Evolutionary conservation across 495 filamentous ascomycete species (phyloP).

Genomic region (Hypomontagnella submonticulosa): DNA sequence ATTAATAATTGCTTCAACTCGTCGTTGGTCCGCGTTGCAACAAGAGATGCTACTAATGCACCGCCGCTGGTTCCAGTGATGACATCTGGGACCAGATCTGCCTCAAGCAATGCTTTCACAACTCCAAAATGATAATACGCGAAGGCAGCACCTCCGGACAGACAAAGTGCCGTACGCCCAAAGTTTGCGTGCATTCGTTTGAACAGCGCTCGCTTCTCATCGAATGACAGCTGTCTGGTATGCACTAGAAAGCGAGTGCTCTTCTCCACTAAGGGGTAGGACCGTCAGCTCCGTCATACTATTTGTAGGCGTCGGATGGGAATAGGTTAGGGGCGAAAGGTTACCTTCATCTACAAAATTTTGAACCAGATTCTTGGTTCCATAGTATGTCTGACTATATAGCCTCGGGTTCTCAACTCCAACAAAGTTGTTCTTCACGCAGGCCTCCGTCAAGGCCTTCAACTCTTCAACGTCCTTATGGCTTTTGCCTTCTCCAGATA

Average conservation of each 20-base stretch:
- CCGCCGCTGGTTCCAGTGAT: constrained; percentile 97
- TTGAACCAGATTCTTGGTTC: constrained; percentile 93
- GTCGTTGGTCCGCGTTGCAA: constrained; percentile 89
- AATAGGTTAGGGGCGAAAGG: constrained; percentile 41
- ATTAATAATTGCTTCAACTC: constrained; percentile 87
- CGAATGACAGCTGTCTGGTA: constrained; percentile 70
- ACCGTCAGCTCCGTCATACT: constrained; percentile 20
- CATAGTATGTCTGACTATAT: constrained; percentile 96
- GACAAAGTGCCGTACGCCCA: constrained; percentile 89
- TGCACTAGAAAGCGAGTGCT: constrained; percentile 74
- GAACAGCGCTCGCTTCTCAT: constrained; percentile 85
- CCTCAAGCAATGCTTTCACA: constrained; percentile 88
- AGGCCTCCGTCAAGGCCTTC: constrained; percentile 80
- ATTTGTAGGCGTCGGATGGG: neutral
- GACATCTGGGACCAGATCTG: constrained; percentile 85
- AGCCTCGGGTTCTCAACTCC: constrained; percentile 94
- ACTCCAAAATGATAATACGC: constrained; percentile 98
- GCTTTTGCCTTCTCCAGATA: constrained; percentile 34
- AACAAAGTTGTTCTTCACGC: constrained; percentile 96
- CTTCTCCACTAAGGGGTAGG: constrained; percentile 59
- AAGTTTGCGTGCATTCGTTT: constrained; percentile 90
- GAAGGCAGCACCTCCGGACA: constrained; percentile 95
- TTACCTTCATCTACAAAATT: constrained; percentile 82
- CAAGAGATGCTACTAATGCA: constrained; percentile 87
- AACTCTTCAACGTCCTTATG: constrained; percentile 76